Base-by-base conservation (phyloP, 2,329 filamentous ascomycete species). In the Lachnum nothofagi region DNA sequence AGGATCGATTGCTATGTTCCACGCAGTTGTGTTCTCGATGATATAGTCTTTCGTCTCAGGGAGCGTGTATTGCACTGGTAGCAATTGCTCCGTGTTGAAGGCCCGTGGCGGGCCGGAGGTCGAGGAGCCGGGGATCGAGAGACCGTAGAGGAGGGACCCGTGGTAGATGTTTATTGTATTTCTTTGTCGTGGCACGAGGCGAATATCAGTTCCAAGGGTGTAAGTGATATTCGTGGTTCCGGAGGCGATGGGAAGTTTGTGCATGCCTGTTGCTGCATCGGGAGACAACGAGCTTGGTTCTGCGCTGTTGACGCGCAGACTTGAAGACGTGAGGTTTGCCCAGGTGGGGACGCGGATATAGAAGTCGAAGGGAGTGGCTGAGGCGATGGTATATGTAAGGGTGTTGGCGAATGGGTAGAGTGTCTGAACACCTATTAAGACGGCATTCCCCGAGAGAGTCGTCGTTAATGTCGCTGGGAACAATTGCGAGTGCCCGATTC, bases 401-500 rank as follows among this genome's bases (percentile, higher is more conserved):
- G 47, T 56, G 55, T 60, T 44, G 53, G 59, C 25, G 57, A 62
- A 55, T 27, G 60, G 76, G 58, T 79, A 79, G 38, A 67, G 67
- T 0, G 76, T 78, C 6, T 68, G 56, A 54, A 72, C 74, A 14
- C 60, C 58, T 14, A 78, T 63, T 3, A 55, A 65, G 5, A 75
- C 67, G n/a, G n/a, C 4, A 7, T 62, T 52, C 19, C 58, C 61
- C 19, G 60, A 61, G 4, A 60, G 46, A 9, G 39, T 66, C 9
- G 70, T 70, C 2, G 63, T 60, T 3, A 72, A 66, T 2, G 57
- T 65, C 3, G 64, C 65, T 3, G 76, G 75, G 10, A 68, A 67
- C 3, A 79, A 67, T 1, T 78, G 58, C 1, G 68, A 67, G 58
- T 79, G 75, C 6, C 68, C 70, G 10, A 78, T 55, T 2, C 70